These are phyloP conservation scores for Magnusiomyces ingens DNA, from an alignment of 1,139 yeast genomes.

Conservation along the genomic window DNA sequence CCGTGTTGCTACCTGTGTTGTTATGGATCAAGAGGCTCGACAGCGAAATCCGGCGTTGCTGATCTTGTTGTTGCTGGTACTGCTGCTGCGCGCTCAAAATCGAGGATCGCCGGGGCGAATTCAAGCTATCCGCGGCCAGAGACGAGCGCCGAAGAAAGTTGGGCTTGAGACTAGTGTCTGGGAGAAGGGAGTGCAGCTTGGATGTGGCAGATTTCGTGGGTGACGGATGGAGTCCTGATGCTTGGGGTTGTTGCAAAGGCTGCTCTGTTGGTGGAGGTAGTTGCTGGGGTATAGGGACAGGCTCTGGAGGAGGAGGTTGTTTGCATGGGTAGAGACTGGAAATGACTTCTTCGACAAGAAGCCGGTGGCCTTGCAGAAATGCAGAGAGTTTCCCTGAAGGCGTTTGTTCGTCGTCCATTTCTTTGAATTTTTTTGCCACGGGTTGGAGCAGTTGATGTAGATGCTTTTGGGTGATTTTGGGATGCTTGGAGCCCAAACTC, in stretches of 20 bases:
- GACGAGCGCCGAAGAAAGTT: neutral
- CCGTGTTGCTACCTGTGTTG: neutral
- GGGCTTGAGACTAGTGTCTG: neutral
- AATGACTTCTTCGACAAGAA: conserved; percentile 5
- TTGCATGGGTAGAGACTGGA: neutral
- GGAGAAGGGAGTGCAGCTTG: neutral
- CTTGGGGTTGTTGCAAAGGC: neutral
- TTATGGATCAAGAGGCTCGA: neutral
- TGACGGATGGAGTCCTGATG: neutral
- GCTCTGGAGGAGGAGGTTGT: neutral
- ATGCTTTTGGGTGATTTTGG: neutral
- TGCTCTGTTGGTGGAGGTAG: neutral
- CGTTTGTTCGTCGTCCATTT: conserved; percentile 19
- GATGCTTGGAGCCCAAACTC: conserved; percentile 1
- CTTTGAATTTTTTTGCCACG: conserved; percentile 24
- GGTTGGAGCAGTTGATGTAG: conserved; percentile 13
- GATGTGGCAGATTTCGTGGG: neutral
- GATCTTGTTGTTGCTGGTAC: neutral
- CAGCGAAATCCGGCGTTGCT: neutral
- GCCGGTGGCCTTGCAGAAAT: conserved; percentile 3
- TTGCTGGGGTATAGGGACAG: neutral
- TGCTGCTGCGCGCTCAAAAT: neutral
- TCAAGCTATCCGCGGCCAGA: neutral
- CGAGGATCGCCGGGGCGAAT: neutral
- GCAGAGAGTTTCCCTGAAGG: conserved; percentile 5